Evolutionary conservation across 345 rosid genomes (phyloP), one percentile per base, ranked within the genome.

Genomic region (Pseudoturritis turrita): DNA sequence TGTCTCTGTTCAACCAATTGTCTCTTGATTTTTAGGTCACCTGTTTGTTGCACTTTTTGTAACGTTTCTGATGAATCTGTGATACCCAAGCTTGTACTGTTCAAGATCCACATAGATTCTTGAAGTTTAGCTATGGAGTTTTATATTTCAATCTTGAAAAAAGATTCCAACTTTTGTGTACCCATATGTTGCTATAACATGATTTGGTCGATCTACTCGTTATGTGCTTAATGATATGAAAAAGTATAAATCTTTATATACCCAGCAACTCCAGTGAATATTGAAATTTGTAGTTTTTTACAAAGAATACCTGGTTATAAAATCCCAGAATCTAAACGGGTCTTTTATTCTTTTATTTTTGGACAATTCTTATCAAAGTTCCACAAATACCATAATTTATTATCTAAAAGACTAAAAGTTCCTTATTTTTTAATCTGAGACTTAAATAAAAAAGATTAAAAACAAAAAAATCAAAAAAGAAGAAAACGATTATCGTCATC

Each of bases 1-100:
- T 29, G 78, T 86, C 62, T 74, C 88, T 49, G 80, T 90, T 36
- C 70, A 70, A 59, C 35, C 77, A 52, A n/a, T 22, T 21, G 65
- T 65, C 9, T 26, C 70, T 35, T 17, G 60, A 55, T 7, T 19
- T 12, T 11, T 15, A 33, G 33, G 3, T 60, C 44, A 33, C 13
- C 13, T 10, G 3, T 0, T 3, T 68, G 63, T 68, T 68, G 45
- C 33, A 2, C 29, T 33, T 43, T 54, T 52, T 62, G 39, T 25
- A 25, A 10, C 8, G 10, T 6, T 5, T 21, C 13, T 43, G 3
- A 12, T 12, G 12, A 12, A 40, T 40, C 17, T 41, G 17, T 41
- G 3, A 33, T 8, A 33, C 36, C 36, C 26, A 3, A 25, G 4
- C 26, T 3, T n/a, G n/a, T n/a, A n/a, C n/a, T n/a, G n/a, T n/a